These are phyloP conservation scores for Fusarium sp. DNA, from an alignment of 2,329 filamentous ascomycete genomes.

Conservation along the genomic window DNA sequence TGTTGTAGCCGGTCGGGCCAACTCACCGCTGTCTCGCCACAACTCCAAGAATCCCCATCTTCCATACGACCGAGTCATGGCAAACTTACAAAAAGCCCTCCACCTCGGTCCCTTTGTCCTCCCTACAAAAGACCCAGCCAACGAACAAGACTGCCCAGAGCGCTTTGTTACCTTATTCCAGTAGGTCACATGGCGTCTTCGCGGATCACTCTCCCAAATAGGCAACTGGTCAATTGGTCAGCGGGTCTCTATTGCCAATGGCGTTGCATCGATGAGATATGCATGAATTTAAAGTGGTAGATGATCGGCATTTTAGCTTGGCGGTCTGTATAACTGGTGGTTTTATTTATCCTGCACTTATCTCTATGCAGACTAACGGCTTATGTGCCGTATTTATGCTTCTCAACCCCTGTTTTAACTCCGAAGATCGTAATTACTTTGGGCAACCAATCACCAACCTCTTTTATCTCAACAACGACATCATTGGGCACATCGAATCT, in stretches of 20 bases:
- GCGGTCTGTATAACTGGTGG: constrained; percentile 10
- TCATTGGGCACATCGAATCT: neutral
- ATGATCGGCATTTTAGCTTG: constrained; percentile 5
- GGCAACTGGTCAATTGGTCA: neutral
- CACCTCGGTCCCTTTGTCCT: neutral
- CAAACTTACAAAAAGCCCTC: neutral
- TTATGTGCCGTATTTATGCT: neutral
- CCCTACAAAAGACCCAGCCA: neutral
- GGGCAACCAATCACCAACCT: neutral
- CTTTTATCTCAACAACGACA: neutral
- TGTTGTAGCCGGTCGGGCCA: neutral
- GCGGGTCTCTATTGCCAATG: neutral
- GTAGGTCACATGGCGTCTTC: neutral
- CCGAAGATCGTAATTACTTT: neutral
- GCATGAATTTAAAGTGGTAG: constrained; percentile 10
- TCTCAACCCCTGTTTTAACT: neutral
- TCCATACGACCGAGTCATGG: neutral
- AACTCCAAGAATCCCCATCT: neutral
- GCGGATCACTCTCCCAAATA: neutral
- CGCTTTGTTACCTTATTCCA: neutral
- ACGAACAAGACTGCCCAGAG: neutral
- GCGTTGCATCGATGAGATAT: neutral
- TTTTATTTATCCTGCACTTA: neutral
- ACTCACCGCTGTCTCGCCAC: neutral
- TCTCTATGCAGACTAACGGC: neutral